Evolutionary conservation across 2,329 filamentous ascomycete genomes (phyloP).

Genomic region (Penicillium concentricum): DNA sequence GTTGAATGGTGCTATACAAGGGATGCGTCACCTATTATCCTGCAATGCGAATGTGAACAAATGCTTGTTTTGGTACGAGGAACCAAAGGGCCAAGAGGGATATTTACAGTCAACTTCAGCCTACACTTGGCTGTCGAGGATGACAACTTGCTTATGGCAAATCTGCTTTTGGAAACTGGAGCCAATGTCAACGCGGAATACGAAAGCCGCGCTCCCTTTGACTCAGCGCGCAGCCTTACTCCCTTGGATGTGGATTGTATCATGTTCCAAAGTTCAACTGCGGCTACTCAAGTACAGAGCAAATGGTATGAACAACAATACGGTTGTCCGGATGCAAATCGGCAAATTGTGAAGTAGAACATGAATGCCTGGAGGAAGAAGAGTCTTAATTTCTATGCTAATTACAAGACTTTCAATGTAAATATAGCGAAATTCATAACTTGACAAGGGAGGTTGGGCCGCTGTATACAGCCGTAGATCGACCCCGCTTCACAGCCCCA

Average conservation of each 20-base stretch:
- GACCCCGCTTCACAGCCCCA: too few relatives aligned
- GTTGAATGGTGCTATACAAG: background rate
- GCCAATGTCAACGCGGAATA: background rate
- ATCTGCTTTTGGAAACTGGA: background rate
- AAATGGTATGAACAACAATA: too few relatives aligned
- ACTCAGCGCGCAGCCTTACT: background rate
- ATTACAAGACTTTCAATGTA: too few relatives aligned
- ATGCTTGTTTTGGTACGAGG: background rate
- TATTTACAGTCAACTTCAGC: rapidly evolving
- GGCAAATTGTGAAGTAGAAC: too few relatives aligned
- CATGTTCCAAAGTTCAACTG: too few relatives aligned
- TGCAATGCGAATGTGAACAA: background rate
- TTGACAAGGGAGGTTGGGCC: too few relatives aligned
- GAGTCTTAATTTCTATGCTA: too few relatives aligned
- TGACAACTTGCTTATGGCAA: background rate
- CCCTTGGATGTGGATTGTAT: background rate
- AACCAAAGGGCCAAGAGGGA: background rate
- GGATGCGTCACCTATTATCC: background rate
- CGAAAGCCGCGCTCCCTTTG: background rate
- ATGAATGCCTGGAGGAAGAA: too few relatives aligned
- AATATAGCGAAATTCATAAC: too few relatives aligned
- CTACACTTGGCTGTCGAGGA: background rate
- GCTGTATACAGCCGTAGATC: too few relatives aligned
- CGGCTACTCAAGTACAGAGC: too few relatives aligned
- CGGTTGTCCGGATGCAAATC: too few relatives aligned